Base-by-base conservation (phyloP, 331 rosid genomes). In the Erythrophleum ivorense region DNA sequence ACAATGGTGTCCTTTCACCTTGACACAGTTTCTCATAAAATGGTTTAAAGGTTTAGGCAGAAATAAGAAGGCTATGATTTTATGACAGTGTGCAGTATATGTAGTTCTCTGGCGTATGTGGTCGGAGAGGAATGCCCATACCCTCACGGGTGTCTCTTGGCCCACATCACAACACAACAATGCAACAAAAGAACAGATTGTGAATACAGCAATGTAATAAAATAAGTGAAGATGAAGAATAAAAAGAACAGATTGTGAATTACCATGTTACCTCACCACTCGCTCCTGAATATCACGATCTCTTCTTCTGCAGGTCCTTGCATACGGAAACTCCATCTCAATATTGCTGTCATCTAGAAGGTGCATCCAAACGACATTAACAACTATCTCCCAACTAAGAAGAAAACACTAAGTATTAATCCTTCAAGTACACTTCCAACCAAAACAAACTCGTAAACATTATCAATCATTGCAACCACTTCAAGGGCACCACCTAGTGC, bases 191-290 rank as follows among this genome's bases (percentile, higher is more conserved):
- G 46, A 53, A 72, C 65, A 16, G 54, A n/a, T 41, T 59, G 38
- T 48, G 74, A 67, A 74, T 75, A 38, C 77, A 19, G 46, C 75
- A 82, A 66, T 49, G 36, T 50, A 66, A 66, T 66, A 73, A 46
- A 46, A 46, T 41, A 41, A 41, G 41, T 38, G 41, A 45, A 45
- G 49, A 38, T 2, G 41, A 38, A 45, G 49, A 45, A 45, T 0
- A 9, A 46, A 16, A 31, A 73, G 54, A 55, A 64, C 43, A 78
- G 50, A n/a, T 52, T 59, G 48, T 24, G 74, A 67, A 74, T 79
- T 73, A 83, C 81, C 85, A 69, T 48, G 58, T 65, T 58, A 58
- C 73, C 78, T 78, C 85, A 78, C 64, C 75, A 81, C 33, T 18
- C 62, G 53, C 74, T 33, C 75, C 46, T 49, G 65, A 50, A 81